Evolutionary conservation across 192 early-diverging fungal genomes (phyloP), one percentile per base, ranked within the genome.

Genomic region (Linnemannia exigua): DNA sequence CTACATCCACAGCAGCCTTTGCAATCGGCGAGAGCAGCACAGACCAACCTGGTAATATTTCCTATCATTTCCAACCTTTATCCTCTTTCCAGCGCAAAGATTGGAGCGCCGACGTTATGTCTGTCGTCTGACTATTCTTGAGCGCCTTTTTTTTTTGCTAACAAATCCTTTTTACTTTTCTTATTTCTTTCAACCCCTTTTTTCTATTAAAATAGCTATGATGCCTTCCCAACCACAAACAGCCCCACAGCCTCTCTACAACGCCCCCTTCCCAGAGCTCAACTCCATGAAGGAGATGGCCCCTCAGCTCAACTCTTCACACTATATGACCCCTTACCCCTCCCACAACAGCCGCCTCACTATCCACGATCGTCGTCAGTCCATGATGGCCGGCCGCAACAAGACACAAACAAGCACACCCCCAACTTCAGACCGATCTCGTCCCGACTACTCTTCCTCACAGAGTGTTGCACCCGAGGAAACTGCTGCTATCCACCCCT

Each of bases 361-460:
- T 44, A 79, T 84, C 47, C 77, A 84, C 58, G 80, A 82, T 73
- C 82, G 82, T 67, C 69, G 82, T 19, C 82, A 84, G 73, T 84
- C 82, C 51, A 51, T 84, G 82, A 70, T 78, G 46, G 68, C 67
- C 22, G 37, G 66, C 36, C 67, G 67, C 38, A 58, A 20, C 37
- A 84, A 76, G 36, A 25, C 46, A 5, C 36, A 71, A 22, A 68
- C 72, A 4, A 79, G 70, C 47, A 74, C 76, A 7, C 77, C 72
- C 51, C 73, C 82, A 11, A 54, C 44, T 41, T 84, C 82, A 0
- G 48, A 70, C 17, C 80, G 80, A 1, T 63, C 80, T 67, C 44
- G 80, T 9, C 35, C 67, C 28, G 80, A 82, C n/a, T 82, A 82
- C 58, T 33, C 74, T 19, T 15, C 80, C 31, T n/a, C n/a, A n/a